Evolutionary conservation across 805 yeast species (phyloP).

Genomic region (Wickerhamomyces queroliae): DNA sequence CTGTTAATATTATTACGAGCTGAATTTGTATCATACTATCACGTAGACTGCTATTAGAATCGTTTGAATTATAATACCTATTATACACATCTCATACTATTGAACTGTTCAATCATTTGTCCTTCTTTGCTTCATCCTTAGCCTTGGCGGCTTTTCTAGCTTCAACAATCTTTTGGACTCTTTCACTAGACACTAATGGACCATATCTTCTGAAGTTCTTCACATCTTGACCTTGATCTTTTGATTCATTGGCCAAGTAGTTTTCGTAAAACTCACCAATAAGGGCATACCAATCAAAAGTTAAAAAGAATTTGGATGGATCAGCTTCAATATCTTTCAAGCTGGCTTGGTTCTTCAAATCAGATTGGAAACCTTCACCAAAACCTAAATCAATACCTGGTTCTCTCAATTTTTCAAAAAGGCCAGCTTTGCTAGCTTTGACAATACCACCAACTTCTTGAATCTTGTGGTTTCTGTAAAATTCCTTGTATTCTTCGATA

Average conservation of each 20-base stretch:
- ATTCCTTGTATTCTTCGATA: constrained; percentile 63
- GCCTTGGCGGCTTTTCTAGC: constrained; percentile 13
- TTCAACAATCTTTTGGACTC: constrained; percentile 26
- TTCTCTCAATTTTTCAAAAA: constrained; percentile 48
- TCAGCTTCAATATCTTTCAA: constrained; percentile 32
- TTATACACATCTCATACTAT: background rate
- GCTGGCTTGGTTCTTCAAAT: constrained; percentile 31
- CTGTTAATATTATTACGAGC: background rate
- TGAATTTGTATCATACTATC: too few relatives aligned
- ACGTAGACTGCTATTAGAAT: too few relatives aligned
- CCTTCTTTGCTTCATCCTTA: constrained; percentile 7
- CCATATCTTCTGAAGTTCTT: constrained; percentile 68
- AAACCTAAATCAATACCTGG: constrained; percentile 58
- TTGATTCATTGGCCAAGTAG: constrained; percentile 26
- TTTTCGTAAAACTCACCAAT: constrained; percentile 44
- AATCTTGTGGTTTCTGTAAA: constrained; percentile 58
- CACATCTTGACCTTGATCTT: constrained; percentile 36
- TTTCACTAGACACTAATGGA: constrained; percentile 42
- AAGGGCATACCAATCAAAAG: constrained; percentile 49
- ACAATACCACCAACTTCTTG: constrained; percentile 70
- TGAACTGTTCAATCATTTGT: background rate
- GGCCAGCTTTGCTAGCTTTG: constrained; percentile 69
- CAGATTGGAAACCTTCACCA: constrained; percentile 79
- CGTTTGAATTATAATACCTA: too few relatives aligned
- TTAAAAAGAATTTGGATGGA: constrained; percentile 44